Conservation (phyloP, 2,329 filamentous ascomycete species). For the Aspergillus tamarii region DNA sequence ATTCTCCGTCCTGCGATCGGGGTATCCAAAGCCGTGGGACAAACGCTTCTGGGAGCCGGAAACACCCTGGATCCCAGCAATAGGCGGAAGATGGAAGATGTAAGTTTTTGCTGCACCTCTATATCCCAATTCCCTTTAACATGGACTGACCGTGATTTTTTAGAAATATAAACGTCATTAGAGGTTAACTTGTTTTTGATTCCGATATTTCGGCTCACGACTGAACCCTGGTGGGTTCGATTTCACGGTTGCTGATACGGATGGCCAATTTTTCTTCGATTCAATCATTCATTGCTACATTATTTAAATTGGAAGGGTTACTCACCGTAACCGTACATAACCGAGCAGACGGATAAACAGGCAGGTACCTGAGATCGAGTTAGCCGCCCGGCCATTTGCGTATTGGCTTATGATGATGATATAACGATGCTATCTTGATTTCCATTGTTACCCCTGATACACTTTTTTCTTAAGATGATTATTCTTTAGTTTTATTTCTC, state of each 20-base stretch:
- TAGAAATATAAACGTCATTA: conserved; percentile 51
- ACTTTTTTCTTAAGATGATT: not conserved
- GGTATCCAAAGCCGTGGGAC: conserved; percentile 82
- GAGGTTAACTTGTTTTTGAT: conserved; percentile 1
- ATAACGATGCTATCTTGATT: conserved; percentile 8
- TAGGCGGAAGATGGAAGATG: conserved; percentile 80
- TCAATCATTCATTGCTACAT: conserved; percentile 10
- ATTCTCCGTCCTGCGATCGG: conserved; percentile 90
- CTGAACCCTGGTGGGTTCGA: not conserved
- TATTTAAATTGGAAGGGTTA: conserved; percentile 8
- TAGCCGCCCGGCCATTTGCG: not conserved
- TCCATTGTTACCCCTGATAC: not conserved
- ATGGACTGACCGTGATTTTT: not conserved
- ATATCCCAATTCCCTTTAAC: not conserved
- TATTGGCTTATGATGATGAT: conserved; percentile 9
- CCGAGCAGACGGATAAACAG: not conserved
- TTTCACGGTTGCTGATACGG: conserved; percentile 1
- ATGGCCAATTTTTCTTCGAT: not conserved
- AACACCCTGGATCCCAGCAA: conserved; percentile 88
- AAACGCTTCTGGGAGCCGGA: conserved; percentile 87
- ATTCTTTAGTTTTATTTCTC: conserved; percentile 2
- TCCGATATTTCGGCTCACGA: not conserved
- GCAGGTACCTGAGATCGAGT: conserved; percentile 7
- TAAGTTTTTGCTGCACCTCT: conserved; percentile 56
- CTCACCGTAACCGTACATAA: conserved; percentile 10